Evolutionary conservation across 2,329 filamentous ascomycete species (phyloP).

Genomic region (Hansfordia pulvinata): DNA sequence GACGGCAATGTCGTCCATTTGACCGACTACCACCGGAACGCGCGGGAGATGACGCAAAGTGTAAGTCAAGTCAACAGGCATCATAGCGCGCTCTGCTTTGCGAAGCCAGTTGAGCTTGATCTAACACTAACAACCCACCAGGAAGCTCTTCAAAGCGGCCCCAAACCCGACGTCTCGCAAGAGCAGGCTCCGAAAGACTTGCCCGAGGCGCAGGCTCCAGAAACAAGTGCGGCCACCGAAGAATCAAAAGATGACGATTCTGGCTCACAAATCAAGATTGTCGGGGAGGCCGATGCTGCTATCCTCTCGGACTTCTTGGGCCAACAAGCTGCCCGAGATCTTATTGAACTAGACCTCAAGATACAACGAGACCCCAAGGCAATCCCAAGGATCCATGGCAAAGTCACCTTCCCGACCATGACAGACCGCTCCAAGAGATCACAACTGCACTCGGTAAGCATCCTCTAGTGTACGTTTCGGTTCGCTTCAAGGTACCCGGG

Average conservation of each 20-base stretch:
- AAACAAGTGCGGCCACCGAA: too few relatives aligned
- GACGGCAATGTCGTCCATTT: slow-evolving; percentile 68
- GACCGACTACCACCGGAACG: slow-evolving; percentile 26
- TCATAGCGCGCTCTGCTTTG: too few relatives aligned
- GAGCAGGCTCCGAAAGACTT: too few relatives aligned
- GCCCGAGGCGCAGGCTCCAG: too few relatives aligned
- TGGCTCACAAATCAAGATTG: too few relatives aligned
- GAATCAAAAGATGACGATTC: too few relatives aligned
- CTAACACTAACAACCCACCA: too few relatives aligned
- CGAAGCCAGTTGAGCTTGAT: too few relatives aligned
- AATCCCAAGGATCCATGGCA: slow-evolving; percentile 6
- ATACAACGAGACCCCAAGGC: slow-evolving; percentile 8
- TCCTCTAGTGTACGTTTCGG: too few relatives aligned
- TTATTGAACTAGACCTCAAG: slow-evolving; percentile 11
- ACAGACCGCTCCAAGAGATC: slow-evolving; percentile 13
- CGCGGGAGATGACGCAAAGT: slow-evolving; percentile 11
- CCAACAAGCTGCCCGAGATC: slow-evolving; percentile 8
- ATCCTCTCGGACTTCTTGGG: slow-evolving; percentile 11
- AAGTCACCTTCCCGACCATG: slow-evolving; percentile 13
- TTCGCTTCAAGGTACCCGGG: slow-evolving; percentile 9
- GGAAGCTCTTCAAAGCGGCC: too few relatives aligned
- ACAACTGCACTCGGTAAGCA: slow-evolving; percentile 31
- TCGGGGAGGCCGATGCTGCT: slow-evolving; percentile 1
- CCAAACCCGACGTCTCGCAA: too few relatives aligned
- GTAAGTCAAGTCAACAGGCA: too few relatives aligned